A percentile compares a stretch with the other conserved stretches of the same genome.
Conservation (phyloP, 2,329 filamentous ascomycete species). For the Aureobasidium vineae region DNA sequence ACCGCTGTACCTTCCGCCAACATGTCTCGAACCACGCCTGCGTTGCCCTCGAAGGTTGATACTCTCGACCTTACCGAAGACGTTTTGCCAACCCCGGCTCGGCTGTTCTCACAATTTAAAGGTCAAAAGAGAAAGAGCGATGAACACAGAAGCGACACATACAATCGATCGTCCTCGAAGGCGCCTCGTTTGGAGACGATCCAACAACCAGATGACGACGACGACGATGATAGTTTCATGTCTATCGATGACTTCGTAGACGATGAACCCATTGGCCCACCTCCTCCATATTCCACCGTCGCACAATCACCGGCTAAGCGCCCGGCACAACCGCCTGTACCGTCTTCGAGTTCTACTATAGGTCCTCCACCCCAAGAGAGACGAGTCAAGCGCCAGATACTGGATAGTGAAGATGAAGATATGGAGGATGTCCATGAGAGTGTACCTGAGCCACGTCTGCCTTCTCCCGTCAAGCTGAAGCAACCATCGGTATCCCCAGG, state of each 20-base stretch:
- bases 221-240: conserved; percentile 36
- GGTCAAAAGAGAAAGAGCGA: conserved; percentile 49
- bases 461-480: conserved; percentile 25
- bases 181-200: conserved; percentile 14
- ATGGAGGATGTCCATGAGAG: conserved; percentile 18
- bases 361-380: background rate
- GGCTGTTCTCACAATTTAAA: conserved; percentile 13
- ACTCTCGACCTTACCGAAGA: conserved; percentile 40
- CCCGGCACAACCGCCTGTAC: background rate
- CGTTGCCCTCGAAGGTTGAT: conserved; percentile 33
- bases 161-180: conserved; percentile 1
- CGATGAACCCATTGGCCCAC: conserved; percentile 35
- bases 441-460: conserved; percentile 17
- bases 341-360: conserved; percentile 25
- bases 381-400: conserved; percentile 6
- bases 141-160: conserved; percentile 37
- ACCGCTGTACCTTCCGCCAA: background rate
- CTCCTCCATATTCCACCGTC: conserved; percentile 49
- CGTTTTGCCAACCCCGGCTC: conserved; percentile 29
- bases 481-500: conserved; percentile 11
- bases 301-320: conserved; percentile 28
- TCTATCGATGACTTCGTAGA: conserved; percentile 42
- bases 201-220: background rate
- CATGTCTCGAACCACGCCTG: background rate
- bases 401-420: conserved; percentile 25